These are phyloP conservation scores for Iberis amara DNA, from an alignment of 441 rosid species.

Conservation along the genomic window DNA sequence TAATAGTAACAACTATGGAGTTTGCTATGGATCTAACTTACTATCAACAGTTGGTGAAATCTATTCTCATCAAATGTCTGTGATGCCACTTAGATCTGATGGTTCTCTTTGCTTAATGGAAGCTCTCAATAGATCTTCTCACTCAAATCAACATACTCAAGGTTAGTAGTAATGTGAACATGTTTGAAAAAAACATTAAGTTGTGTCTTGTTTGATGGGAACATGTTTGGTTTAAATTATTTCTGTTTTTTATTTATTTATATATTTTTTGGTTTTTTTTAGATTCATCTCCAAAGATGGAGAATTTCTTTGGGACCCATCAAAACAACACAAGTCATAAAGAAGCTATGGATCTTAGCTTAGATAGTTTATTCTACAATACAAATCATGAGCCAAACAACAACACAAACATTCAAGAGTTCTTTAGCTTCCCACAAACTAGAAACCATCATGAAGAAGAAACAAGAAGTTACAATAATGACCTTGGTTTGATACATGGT, in stretches of 20 bases:
- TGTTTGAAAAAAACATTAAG: too few species aligned
- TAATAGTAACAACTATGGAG: conserved; percentile 41
- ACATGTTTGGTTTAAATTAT: conserved; percentile 29
- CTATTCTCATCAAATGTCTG: conserved; percentile 56
- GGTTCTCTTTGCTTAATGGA: conserved; percentile 96
- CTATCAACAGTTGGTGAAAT: conserved; percentile 33
- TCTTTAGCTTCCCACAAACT: conserved; percentile 33
- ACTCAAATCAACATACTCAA: conserved; percentile 20
- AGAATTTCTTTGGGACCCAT: conserved; percentile 88
- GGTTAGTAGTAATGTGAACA: conserved; percentile 30
- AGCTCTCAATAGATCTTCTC: conserved; percentile 62
- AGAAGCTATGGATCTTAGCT: conserved; percentile 73
- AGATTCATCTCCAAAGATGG: conserved; percentile 80
- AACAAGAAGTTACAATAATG: conserved; percentile 36
- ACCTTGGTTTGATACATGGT: conserved; percentile 43
- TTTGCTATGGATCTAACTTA: conserved; percentile 49
- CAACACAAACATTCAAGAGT: conserved; percentile 42
- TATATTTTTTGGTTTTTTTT: conserved; percentile 17
- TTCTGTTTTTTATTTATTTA: conserved; percentile 13
- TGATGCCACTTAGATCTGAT: conserved; percentile 90
- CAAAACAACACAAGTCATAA: conserved; percentile 50
- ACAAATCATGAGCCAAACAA: conserved; percentile 36
- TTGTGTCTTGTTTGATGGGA: conserved; percentile 28
- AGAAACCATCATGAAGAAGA: conserved; percentile 40
- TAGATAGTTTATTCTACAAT: conserved; percentile 68